These are phyloP conservation scores for Rhexocercosporidium sp. DNA, from an alignment of 2,329 filamentous ascomycete genomes.

Conservation along the genomic window DNA sequence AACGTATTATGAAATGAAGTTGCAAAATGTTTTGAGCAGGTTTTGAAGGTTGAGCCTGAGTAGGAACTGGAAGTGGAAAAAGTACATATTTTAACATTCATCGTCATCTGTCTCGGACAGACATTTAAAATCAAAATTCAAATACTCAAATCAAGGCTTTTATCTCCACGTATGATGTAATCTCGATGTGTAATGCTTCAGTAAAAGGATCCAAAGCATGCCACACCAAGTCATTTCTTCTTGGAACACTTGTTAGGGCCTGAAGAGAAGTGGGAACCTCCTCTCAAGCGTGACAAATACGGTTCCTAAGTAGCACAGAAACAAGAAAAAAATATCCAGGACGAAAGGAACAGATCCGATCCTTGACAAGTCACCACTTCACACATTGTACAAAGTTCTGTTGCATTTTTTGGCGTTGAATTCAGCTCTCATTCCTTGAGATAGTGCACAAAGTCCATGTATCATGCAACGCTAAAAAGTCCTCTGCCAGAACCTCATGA, in stretches of 20 bases:
- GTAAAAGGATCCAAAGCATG: background rate
- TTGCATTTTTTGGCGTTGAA: constrained; percentile 32
- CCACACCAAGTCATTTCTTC: constrained; percentile 24
- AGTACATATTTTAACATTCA: too few relatives aligned
- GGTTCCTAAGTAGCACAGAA: constrained; percentile 27
- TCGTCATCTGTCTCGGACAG: background rate
- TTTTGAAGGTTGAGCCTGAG: background rate
- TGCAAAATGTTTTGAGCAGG: background rate
- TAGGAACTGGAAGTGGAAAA: background rate
- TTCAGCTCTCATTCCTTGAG: constrained; percentile 40
- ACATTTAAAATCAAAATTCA: too few relatives aligned
- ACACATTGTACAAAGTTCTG: constrained; percentile 3
- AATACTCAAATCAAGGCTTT: background rate
- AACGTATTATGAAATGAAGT: too few relatives aligned
- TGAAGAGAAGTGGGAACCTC: constrained; percentile 36
- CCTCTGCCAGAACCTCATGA: constrained; percentile 35
- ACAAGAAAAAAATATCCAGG: background rate
- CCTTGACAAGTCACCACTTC: background rate
- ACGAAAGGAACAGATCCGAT: background rate
- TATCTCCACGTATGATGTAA: background rate
- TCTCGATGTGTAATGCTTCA: background rate
- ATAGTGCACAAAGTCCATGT: constrained; percentile 41
- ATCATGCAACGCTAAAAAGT: constrained; percentile 42
- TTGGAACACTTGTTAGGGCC: constrained; percentile 39
- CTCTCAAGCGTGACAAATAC: constrained; percentile 40